A percentile compares a stretch with the other conserved stretches of the same genome.
Evolutionary conservation across 306 rosid species (phyloP).

Genomic region (Acmispon strigosus): DNA sequence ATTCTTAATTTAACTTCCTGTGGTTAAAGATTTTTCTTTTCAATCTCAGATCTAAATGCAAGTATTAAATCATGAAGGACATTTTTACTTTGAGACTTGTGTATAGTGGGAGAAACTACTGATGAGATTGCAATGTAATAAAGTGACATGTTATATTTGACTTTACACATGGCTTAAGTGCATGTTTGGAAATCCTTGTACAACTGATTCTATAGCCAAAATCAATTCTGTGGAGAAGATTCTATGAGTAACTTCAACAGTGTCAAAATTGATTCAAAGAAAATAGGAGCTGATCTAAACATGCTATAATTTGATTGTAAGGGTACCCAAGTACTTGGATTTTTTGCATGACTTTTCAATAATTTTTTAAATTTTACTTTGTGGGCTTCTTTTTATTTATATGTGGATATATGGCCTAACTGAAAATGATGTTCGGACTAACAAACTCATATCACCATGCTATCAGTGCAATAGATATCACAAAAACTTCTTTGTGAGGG

Average conservation of each 20-base stretch:
- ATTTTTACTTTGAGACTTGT: neutral
- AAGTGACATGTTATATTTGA: neutral
- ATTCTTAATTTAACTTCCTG: neutral
- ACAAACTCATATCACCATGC: neutral
- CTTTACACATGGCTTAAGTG: neutral
- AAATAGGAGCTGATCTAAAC: no score
- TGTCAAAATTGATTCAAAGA: no score
- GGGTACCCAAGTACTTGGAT: neutral
- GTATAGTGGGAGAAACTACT: neutral
- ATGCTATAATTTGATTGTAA: neutral
- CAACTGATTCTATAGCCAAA: no score
- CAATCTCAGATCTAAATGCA: neutral
- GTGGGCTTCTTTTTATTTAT: neutral
- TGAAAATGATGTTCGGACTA: neutral
- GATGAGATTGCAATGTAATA: neutral
- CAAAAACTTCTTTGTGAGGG: neutral
- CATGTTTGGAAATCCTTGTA: no score
- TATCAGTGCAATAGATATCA: neutral
- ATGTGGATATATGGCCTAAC: neutral
- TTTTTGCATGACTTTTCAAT: neutral
- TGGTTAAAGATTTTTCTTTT: neutral
- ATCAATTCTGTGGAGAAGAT: no score
- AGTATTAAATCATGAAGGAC: neutral
- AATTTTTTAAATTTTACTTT: neutral
- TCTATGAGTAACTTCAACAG: no score